Base-by-base conservation (phyloP, 2,329 filamentous ascomycete species). In the Ambrosiella beaveri region DNA sequence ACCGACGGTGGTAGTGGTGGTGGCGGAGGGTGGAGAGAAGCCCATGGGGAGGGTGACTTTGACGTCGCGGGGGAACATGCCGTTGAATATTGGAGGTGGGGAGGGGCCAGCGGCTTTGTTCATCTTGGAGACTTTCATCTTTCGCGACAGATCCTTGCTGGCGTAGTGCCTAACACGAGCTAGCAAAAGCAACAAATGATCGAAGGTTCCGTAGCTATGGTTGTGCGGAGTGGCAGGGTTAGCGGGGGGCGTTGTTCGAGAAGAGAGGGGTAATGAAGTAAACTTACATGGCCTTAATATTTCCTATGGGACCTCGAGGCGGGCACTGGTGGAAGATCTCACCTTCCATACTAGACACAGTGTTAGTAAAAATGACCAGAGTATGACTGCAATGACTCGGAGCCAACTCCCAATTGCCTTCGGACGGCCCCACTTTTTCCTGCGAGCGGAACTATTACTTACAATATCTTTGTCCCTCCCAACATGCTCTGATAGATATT, bases 401-500 rank as follows among this genome's bases (percentile, higher is more conserved):
- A 47, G 8, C 44, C 13, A 17, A 19, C 15, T 27, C 5, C 27
- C 27, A 27, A 27, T 27, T 27, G 27, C 27, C 3, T 27, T 27
- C 3, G 1, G 27, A 27, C n/a, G 15, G 44, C 11, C 44, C n/a
- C 44, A 47, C 44, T 15, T 8, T 17, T n/a, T 15, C 3, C 27
- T 27, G 1, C 27, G 3, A 27, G 27, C 27, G 44, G 19, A n/a
- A 47, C 40, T 41, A 41, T 11, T 17, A 77, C 88, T 77, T 74
- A 95, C 88, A 96, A 84, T 52, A 94, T 74, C 62, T 78, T 78
- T 47, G 91, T 90, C 7, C 88, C 91, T 63, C 90, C 93, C 27
- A 97, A 73, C 61, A 96, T 80, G 66, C 87, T 89, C 68, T 96
- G 91, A 64, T 91, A 94, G 7, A 86, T 81, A 68, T 97, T 93